phyloP scores from a whole-genome alignment of 768 basidiomycete genomes.

The Boletus rubroflammeus region DNA sequence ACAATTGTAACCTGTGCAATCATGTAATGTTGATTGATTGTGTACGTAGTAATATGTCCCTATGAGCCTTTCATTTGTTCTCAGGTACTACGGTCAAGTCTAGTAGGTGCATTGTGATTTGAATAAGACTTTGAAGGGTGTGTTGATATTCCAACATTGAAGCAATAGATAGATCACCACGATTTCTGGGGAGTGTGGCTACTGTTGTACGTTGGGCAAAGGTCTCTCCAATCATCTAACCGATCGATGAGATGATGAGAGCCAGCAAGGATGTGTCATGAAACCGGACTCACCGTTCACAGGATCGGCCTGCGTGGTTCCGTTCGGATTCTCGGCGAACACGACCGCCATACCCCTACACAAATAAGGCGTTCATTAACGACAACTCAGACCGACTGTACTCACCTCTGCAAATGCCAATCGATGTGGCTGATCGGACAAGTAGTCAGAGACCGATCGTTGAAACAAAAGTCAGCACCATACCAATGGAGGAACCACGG shows the following conservation, averaged over 20 bases:
- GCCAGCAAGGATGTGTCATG: not conserved
- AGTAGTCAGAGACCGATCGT: not conserved
- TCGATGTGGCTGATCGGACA: constrained; percentile 22
- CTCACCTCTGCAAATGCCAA: constrained; percentile 24
- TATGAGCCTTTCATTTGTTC: not conserved
- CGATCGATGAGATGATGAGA: not conserved
- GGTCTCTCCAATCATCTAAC: constrained; percentile 17
- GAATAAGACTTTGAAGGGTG: not conserved
- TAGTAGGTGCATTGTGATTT: not conserved
- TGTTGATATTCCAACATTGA: not conserved
- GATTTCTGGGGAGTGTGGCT: not conserved
- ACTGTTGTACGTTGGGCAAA: constrained; percentile 17
- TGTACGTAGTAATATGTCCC: not conserved
- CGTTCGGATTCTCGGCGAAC: constrained; percentile 34
- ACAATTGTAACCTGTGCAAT: not conserved
- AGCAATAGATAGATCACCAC: not conserved
- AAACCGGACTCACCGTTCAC: constrained; percentile 16
- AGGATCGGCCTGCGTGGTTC: constrained; percentile 13
- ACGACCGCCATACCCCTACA: constrained; percentile 42
- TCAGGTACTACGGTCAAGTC: not conserved
- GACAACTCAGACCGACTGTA: constrained; percentile 6
- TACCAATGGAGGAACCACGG: constrained; percentile 48
- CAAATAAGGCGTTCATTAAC: constrained; percentile 37
- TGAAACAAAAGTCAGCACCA: not conserved
- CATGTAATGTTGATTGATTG: not conserved